phyloP scores from a whole-genome alignment of 1,284 basidiomycete species.

The Vanrija sp. region DNA sequence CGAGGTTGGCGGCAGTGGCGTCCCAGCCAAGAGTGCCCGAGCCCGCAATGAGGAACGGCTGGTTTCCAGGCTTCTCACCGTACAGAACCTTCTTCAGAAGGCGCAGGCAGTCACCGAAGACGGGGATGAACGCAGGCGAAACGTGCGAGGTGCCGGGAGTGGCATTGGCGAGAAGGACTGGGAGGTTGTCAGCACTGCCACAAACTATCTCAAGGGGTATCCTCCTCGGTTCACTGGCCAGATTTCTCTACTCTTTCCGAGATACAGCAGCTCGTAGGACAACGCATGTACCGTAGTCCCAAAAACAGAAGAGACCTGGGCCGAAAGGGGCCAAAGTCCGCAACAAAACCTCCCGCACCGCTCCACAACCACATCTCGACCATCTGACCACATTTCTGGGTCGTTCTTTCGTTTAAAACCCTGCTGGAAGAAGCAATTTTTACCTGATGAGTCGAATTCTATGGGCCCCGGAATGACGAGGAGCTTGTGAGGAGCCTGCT shows the following conservation, averaged over 20 bases:
- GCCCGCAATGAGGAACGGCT: constrained; percentile 87
- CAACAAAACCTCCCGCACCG: too few relatives aligned
- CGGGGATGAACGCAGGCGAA: constrained; percentile 80
- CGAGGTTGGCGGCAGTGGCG: constrained; percentile 69
- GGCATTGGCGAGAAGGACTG: constrained; percentile 52
- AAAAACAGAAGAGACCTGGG: neutral
- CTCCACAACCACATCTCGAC: too few relatives aligned
- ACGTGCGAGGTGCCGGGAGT: constrained; percentile 78
- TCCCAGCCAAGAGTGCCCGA: constrained; percentile 93
- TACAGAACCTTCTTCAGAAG: constrained; percentile 78
- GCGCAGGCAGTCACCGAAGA: constrained; percentile 85
- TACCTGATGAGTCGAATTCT: too few relatives aligned
- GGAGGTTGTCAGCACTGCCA: neutral
- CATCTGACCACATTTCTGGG: too few relatives aligned
- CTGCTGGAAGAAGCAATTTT: neutral
- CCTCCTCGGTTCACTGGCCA: too few relatives aligned
- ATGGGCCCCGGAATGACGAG: constrained; percentile 24
- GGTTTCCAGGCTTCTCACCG: constrained; percentile 58
- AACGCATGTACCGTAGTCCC: too few relatives aligned
- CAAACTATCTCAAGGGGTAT: too few relatives aligned
- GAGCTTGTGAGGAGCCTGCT: constrained; percentile 47
- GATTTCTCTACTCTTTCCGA: too few relatives aligned
- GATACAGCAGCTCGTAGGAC: too few relatives aligned
- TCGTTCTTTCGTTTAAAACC: too few relatives aligned
- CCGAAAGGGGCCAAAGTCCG: too few relatives aligned